These are phyloP conservation scores for Kitagawia praeruptora DNA, from an alignment of 129 eudicot genomes.

Conservation along the genomic window DNA sequence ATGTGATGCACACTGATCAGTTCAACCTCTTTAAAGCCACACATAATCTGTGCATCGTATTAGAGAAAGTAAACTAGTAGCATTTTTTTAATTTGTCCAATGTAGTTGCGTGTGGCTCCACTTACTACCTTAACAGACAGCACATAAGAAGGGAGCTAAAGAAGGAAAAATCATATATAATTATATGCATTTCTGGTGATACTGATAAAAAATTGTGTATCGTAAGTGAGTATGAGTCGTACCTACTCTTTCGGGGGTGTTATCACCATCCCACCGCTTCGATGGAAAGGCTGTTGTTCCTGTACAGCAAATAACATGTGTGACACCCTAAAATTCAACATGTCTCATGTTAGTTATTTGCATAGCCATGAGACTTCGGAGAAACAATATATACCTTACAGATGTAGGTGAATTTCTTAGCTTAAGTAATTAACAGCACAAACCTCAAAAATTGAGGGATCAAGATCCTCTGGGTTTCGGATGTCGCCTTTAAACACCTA, in stretches of 20 bases:
- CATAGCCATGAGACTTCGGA: background rate
- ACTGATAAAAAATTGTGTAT: background rate
- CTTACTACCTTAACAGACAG: background rate
- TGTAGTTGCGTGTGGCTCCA: background rate
- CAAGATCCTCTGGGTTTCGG: slow-evolving; percentile 64
- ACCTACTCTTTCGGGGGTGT: slow-evolving; percentile 98
- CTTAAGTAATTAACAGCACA: slow-evolving; percentile 15
- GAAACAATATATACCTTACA: background rate
- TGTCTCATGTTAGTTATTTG: slow-evolving; percentile 14
- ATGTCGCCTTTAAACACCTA: slow-evolving; percentile 87
- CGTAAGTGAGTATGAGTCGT: slow-evolving; percentile 19
- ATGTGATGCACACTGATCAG: background rate
- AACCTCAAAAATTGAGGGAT: slow-evolving; percentile 84
- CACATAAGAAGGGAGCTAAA: background rate
- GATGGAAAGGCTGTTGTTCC: slow-evolving; percentile 99
- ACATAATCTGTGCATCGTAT: background rate
- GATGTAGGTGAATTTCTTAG: background rate
- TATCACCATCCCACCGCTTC: slow-evolving; percentile 91
- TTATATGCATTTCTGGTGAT: background rate
- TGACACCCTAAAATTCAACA: slow-evolving; percentile 57
- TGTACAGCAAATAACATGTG: slow-evolving; percentile 95
- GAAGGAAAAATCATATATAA: background rate
- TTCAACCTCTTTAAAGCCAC: background rate
- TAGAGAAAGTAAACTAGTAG: background rate
- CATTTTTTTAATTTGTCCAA: background rate